phyloP scores from a whole-genome alignment of 257 asterid species.

The Forsythia viridissima region DNA sequence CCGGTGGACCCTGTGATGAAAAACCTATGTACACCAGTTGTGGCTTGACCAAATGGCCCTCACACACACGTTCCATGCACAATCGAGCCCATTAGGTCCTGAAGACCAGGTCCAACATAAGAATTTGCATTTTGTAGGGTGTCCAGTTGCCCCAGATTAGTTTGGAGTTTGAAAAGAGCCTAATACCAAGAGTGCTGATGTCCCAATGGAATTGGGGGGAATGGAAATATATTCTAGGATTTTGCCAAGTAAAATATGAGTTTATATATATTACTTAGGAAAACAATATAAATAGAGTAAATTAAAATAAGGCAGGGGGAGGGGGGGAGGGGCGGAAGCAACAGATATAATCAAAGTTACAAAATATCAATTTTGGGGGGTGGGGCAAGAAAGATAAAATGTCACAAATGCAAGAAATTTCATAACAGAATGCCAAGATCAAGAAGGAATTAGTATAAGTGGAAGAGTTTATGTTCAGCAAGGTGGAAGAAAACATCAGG shows the following conservation, averaged over 20 bases:
- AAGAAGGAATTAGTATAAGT: neutral
- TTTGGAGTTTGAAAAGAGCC: neutral
- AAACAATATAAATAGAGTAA: too few relatives aligned
- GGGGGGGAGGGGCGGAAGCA: neutral
- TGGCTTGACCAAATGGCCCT: neutral
- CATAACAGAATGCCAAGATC: conserved; percentile 2
- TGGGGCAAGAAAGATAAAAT: conserved; percentile 11
- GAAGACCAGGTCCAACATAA: neutral
- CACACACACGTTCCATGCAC: neutral
- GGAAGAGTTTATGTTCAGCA: conserved; percentile 12
- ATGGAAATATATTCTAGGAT: neutral
- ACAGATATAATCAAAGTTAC: neutral
- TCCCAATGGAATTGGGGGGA: neutral
- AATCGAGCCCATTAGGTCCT: neutral
- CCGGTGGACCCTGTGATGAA: neutral
- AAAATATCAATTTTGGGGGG: neutral
- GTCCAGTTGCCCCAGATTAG: neutral
- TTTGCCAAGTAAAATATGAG: neutral
- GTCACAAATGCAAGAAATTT: conserved; percentile 4
- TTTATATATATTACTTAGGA: too few relatives aligned
- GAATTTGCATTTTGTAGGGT: neutral
- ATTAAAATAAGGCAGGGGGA: too few relatives aligned
- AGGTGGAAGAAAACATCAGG: conserved; percentile 21
- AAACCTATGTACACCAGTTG: neutral
- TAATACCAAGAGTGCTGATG: neutral